Evolutionary conservation across 345 rosid species (phyloP), one percentile per base, ranked within the genome.

Genomic region (Sapria himalayana): DNA sequence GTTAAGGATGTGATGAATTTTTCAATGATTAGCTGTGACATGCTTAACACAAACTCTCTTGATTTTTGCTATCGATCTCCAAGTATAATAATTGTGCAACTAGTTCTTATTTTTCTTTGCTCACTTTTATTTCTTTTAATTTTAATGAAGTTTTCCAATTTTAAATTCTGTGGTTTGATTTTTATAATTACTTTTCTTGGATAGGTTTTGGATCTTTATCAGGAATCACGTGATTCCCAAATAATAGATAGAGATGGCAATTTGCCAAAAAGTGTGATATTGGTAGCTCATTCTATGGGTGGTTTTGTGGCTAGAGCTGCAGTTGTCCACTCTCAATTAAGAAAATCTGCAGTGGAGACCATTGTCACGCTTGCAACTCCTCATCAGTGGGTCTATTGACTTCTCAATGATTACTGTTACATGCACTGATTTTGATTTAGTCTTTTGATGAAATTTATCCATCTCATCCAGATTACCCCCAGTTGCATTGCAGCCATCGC

Each of bases 251-350:
- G 54, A 48, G 93, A 82, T 57, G 79, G 92, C 41, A 71, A 43
- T 41, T 51, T 74, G 67, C 98, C 98, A 21, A 63, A 53, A 45
- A 77, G 63, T 69, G 95, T 89, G 49, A 79, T 89, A 54, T 64
- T 89, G 70, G 81, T 89, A 59, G 98, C 94, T 36, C 98, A 89
- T 60, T 89, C 98, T 41, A 79, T 89, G 85, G 98, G 98, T 58
- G 98, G 98, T 45, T 82, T 89, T 66, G 94, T 89, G 61, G 93
- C 98, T 50, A 76, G 98, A 74, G 95, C 98, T 52, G 95, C 92
- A 49, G 63, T 72, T 3, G 56, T 79, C 50, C 95, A 89, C 59
- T 94, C 95, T 41, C 64, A 16, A 47, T 60, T 89, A 43, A 69
- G 86, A 62, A 79, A 76, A 60, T 70, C 70, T 43, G 69, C 86